Evolutionary conservation across 2,329 filamentous ascomycete species (phyloP), one percentile per base, ranked within the genome.

Genomic region (Exophiala xenobiotica): DNA sequence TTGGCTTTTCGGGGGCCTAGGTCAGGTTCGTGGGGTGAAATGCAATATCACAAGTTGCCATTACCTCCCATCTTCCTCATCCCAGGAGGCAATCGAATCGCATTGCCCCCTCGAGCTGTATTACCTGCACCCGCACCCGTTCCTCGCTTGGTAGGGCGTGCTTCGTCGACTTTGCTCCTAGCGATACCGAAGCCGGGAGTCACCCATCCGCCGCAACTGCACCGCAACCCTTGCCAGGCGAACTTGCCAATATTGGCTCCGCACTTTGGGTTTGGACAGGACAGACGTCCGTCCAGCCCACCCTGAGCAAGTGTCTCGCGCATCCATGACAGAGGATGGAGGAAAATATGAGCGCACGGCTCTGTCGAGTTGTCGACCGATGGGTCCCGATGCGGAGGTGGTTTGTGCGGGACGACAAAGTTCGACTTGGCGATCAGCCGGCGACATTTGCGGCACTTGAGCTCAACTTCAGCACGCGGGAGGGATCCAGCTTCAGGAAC

Each of bases 301-400:
- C 88, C 90, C 63, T 87, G 51, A 49, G 71, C 72, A n/a, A 99
- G 81, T 63, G 86, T 85, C 1, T 84, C 75, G 5, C 88, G 83
- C 93, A 99, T 99, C 93, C 93, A 99, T 11, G 88, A 88, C 26
- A 99, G 75, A 0, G 93, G 90, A 64, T 97, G 90, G 58, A 97
- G 72, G 70, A 96, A 97, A 67, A 91, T 82, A 69, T 97, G 92
- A 16, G 87, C 86, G 64, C 93, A 99, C 4, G 51, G 44, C 20
- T 53, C 50, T 4, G 9, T 22, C 5, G 42, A 40, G 31, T 24
- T 24, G 44, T 43, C 31, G 6, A 33, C 38, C 2, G 40, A 52
- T 20, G 59, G 53, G 39, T 53, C 48, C 33, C 49, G 50, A 33
- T 59, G 54, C 8, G 57, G 47, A 18, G 58, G 56, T 5, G 51